Percentiles rank a stretch among this genome's conserved stretches.
Evolutionary conservation across 768 basidiomycete species (phyloP).

Genomic region (Tubosaeta sp.): DNA sequence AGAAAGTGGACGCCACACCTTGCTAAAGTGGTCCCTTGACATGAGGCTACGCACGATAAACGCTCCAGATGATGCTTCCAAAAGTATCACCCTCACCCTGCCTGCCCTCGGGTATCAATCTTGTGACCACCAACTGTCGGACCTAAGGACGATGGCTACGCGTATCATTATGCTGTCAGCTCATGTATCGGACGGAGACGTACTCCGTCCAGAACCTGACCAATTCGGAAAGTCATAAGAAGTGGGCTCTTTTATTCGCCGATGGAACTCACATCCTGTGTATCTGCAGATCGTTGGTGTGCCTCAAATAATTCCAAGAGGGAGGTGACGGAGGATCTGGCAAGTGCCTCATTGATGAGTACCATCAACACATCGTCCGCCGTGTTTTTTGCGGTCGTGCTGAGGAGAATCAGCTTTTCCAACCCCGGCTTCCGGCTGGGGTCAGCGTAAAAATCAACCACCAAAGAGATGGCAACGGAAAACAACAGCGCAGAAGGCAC

Average conservation of each 20-base stretch:
- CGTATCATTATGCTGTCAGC: not conserved
- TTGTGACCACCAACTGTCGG: slow-evolving; percentile 7
- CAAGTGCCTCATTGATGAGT: slow-evolving; percentile 46
- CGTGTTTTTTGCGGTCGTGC: slow-evolving; percentile 23
- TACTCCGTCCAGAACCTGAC: slow-evolving; percentile 39
- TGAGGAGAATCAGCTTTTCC: slow-evolving; percentile 37
- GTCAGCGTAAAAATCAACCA: slow-evolving; percentile 58
- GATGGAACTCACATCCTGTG: slow-evolving; percentile 26
- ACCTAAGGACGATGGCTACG: slow-evolving; percentile 4
- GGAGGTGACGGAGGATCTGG: slow-evolving; percentile 26
- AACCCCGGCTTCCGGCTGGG: slow-evolving; percentile 30
- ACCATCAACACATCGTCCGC: slow-evolving; percentile 32
- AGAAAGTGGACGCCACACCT: slow-evolving; percentile 8
- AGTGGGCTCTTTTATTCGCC: slow-evolving; percentile 2
- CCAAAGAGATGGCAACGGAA: slow-evolving; percentile 50
- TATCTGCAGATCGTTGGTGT: slow-evolving; percentile 32
- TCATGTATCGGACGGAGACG: slow-evolving; percentile 7
- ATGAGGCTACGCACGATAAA: slow-evolving; percentile 28
- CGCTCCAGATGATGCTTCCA: not conserved
- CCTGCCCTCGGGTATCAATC: slow-evolving; percentile 10
- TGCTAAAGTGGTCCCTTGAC: slow-evolving; percentile 24
- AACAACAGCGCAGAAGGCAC: slow-evolving; percentile 55
- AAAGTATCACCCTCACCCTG: slow-evolving; percentile 15
- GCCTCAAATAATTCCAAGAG: slow-evolving; percentile 17
- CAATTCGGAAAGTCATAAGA: slow-evolving; percentile 36